phyloP scores from a whole-genome alignment of 225 moss, liverwort and hornwort genomes.

The Marchantia polymorpha region DNA sequence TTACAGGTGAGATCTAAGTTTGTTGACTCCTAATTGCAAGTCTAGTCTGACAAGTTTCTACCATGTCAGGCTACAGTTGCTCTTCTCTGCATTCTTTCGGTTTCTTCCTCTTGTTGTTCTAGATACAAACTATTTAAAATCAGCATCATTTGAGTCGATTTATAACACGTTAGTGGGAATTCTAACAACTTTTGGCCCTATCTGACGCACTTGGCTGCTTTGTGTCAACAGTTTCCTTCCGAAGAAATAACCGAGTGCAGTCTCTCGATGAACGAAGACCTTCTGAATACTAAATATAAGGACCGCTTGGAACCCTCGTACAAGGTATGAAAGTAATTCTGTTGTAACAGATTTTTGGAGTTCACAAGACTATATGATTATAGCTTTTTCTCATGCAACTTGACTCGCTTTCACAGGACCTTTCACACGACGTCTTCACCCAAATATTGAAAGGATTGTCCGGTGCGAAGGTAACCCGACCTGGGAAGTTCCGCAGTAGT shows the following conservation, averaged over 20 bases:
- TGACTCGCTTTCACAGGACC: conserved; percentile 42
- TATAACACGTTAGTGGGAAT: neutral
- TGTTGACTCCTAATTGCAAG: neutral
- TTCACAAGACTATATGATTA: neutral
- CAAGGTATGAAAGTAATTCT: conserved; percentile 44
- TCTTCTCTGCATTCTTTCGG: neutral
- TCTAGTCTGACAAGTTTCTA: neutral
- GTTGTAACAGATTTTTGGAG: neutral
- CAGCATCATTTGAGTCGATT: neutral
- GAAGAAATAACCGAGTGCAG: conserved; percentile 78
- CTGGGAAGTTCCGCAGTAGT: conserved; percentile 94
- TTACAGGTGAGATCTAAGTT: conserved; percentile 52
- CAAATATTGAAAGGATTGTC: conserved; percentile 88
- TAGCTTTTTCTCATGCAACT: neutral
- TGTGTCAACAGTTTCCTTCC: conserved; percentile 58
- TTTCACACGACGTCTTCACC: conserved; percentile 85
- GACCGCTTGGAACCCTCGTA: conserved; percentile 81
- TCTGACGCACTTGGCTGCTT: neutral
- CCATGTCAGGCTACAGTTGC: neutral
- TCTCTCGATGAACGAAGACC: conserved; percentile 94
- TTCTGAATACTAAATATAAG: conserved; percentile 87
- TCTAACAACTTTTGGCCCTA: neutral
- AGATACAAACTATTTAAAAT: neutral
- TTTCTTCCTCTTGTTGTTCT: neutral
- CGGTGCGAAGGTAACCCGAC: conserved; percentile 89